Conservation (phyloP, 768 basidiomycete species). For the Mycena venus region DNA sequence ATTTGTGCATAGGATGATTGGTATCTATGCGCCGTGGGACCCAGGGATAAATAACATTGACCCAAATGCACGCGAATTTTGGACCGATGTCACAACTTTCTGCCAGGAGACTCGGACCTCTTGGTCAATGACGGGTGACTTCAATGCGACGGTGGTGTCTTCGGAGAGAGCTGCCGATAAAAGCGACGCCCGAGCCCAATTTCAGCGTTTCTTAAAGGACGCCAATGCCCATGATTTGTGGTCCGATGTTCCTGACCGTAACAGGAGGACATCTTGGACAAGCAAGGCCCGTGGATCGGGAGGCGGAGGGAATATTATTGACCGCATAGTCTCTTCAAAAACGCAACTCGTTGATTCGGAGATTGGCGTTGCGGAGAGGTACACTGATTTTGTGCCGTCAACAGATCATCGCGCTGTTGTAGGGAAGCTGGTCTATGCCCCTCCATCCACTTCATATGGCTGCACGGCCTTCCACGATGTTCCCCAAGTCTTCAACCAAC, state of each 20-base stretch:
- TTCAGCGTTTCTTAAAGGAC: not conserved
- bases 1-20: not conserved
- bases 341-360: not conserved
- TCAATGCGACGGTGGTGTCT: not conserved
- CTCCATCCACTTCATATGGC: not conserved
- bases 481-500: constrained; percentile 6
- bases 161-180: not conserved
- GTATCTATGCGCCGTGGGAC: constrained; percentile 6
- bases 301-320: constrained; percentile 11
- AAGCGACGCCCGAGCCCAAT: not conserved
- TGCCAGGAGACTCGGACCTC: not conserved
- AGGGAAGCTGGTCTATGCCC: not conserved
- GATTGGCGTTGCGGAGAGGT: constrained; percentile 1
- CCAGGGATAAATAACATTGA: constrained; percentile 6
- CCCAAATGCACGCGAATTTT: constrained; percentile 2
- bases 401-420: constrained; percentile 15
- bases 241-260: not conserved
- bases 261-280: not conserved
- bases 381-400: constrained; percentile 2
- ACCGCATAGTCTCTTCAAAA: not conserved
- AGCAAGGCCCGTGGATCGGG: not conserved
- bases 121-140: not conserved
- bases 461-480: not conserved
- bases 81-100: not conserved
- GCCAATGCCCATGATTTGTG: not conserved